phyloP scores from a whole-genome alignment of 129 eudicot species.

The Calendula officinalis region DNA sequence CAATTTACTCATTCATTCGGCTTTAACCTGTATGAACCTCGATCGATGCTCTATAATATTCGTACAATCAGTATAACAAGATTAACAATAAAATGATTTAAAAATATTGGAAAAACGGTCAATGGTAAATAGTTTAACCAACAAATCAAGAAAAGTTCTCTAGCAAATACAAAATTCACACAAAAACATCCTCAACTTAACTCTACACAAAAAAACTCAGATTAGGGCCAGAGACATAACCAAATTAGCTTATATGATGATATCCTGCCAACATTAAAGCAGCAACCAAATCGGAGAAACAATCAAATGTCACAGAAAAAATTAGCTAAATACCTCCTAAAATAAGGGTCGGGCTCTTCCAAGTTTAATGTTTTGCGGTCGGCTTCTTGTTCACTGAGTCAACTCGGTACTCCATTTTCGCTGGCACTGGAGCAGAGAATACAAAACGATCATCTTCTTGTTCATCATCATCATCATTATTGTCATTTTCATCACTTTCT shows the following conservation, averaged over 20 bases:
- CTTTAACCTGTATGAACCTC: too few species aligned
- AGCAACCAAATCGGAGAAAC: constrained; percentile 20
- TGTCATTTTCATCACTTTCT: constrained; percentile 12
- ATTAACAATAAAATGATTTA: too few species aligned
- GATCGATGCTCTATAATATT: too few species aligned
- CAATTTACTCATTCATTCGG: too few species aligned
- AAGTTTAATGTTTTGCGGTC: constrained; percentile 31
- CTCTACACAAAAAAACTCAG: constrained; percentile 20
- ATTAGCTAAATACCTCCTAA: constrained; percentile 27
- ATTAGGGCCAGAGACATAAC: constrained; percentile 4
- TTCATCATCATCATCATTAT: constrained; percentile 11
- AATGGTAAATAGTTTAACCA: too few species aligned
- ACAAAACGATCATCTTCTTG: constrained; percentile 35
- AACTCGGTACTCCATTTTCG: constrained; percentile 65
- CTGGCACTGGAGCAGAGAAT: constrained; percentile 68
- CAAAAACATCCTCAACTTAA: background rate
- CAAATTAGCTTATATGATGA: background rate
- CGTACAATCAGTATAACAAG: too few species aligned
- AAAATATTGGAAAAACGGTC: too few species aligned
- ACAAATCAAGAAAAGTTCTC: constrained; percentile 2
- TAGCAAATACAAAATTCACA: background rate
- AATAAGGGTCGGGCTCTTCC: background rate
- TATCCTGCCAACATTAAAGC: constrained; percentile 28
- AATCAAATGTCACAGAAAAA: background rate
- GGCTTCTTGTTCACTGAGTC: constrained; percentile 41